Base-by-base conservation (phyloP, 148 eudicot species). In the Vaccinium macrocarpon region DNA sequence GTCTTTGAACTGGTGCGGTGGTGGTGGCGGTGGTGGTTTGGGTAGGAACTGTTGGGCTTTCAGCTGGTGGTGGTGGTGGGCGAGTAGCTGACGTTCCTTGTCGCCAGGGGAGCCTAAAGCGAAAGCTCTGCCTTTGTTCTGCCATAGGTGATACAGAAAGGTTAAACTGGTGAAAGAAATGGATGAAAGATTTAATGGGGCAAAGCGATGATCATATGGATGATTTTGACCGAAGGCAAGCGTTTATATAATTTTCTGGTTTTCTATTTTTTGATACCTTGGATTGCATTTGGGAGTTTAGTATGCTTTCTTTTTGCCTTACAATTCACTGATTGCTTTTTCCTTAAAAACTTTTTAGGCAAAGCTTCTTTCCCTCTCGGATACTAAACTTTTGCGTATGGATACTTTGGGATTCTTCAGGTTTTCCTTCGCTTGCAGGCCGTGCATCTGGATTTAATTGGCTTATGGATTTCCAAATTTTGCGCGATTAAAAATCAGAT, bases 101-200 rank as follows among this genome's bases (percentile, higher is more conserved):
- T 76, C 23, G 29, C 86, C 86, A 84, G 6, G 86, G 86, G 32
- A 84, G 82, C 25, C 79, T 64, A 46, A 72, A 72, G 79, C 83
- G 83, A 27, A 46, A 72, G 18, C 73, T 78, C 82, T 48, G 72
- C 78, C 27, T 84, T 80, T 19, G 72, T 80, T 71, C 79, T 62
- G 86, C 57, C 86, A 84, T 84, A 6, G 62, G 12, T 3, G 57
- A 27, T 21, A 66, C 18, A 51, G 62, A 52, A 27, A 78, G 62
- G 29, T 57, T 51, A 5, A 32, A 29, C 19, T 82, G 19, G 5
- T 52, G 49, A 23, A 79, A 35, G 56, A 71, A 4, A 53, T 35
- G 48, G 23, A 76, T 78, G 2, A 4, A 35, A 35, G 46, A 23
- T 79, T 51, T 21, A 75, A 64, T 5, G 57, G 80, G 61, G 32